Evolutionary conservation across 148 eudicot species (phyloP).

Genomic region (Polygonum aviculare): DNA sequence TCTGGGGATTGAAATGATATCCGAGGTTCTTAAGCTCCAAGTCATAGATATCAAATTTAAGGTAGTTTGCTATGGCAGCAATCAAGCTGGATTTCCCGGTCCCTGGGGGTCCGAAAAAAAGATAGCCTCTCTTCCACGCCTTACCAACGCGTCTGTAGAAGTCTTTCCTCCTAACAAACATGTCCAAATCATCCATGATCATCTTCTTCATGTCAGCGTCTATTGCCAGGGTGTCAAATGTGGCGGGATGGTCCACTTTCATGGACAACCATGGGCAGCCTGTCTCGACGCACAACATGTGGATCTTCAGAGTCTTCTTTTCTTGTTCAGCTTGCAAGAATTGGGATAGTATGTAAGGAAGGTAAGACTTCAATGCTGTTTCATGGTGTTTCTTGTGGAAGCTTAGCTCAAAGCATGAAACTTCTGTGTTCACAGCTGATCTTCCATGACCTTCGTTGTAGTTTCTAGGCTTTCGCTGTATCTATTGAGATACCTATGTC

Average conservation of each 20-base stretch:
- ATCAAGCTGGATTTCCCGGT: slow-evolving; percentile 25
- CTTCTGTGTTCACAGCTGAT: background rate
- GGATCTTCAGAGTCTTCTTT: slow-evolving; percentile 23
- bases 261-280: background rate
- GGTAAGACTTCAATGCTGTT: slow-evolving; percentile 19
- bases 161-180: slow-evolving; percentile 16
- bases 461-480: background rate
- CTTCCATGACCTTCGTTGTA: background rate
- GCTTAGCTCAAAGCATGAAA: slow-evolving; percentile 12
- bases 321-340: slow-evolving; percentile 10
- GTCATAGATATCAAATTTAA: slow-evolving; percentile 28
- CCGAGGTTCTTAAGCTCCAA: slow-evolving; percentile 25
- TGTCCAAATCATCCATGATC: background rate
- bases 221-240: slow-evolving; percentile 7
- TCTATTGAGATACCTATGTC: background rate
- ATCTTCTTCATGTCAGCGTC: background rate
- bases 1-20: slow-evolving; percentile 22
- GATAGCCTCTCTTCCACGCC: slow-evolving; percentile 12
- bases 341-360: slow-evolving; percentile 18
- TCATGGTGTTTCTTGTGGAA: slow-evolving; percentile 20
- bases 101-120: slow-evolving; percentile 16
- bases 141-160: slow-evolving; percentile 6
- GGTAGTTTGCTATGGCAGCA: slow-evolving; percentile 23
- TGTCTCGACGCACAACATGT: background rate
- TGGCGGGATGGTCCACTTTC: slow-evolving; percentile 2